phyloP scores from a whole-genome alignment of 176 grass and related monocot species.

The Saccharum officinarum region DNA sequence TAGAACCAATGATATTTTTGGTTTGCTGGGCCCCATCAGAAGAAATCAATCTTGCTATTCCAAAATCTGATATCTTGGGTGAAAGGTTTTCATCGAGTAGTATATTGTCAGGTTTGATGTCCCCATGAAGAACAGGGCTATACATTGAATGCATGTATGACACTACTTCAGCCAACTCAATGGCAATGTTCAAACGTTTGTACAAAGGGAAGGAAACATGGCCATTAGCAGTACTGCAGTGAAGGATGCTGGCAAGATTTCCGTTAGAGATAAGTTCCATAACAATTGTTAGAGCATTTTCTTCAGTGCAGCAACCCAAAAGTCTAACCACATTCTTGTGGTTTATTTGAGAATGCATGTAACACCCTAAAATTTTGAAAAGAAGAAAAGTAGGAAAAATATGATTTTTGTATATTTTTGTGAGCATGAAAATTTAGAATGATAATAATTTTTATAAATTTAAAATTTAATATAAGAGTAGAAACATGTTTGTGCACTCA shows the following conservation, averaged over 20 bases:
- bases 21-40: background rate
- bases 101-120: conserved; percentile 3
- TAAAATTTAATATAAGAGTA: too few species aligned
- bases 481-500: too few species aligned
- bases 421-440: too few species aligned
- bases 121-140: background rate
- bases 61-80: conserved; percentile 7
- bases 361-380: too few species aligned
- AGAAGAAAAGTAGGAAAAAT: too few species aligned
- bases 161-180: background rate
- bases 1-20: background rate
- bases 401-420: too few species aligned
- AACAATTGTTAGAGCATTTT: background rate
- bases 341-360: conserved; percentile 5
- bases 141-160: background rate
- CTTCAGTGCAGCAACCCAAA: background rate
- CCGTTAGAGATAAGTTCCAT: background rate
- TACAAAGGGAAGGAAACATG: background rate
- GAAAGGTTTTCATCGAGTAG: background rate
- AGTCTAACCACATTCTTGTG: conserved; percentile 3
- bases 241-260: background rate
- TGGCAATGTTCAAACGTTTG: background rate
- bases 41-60: background rate
- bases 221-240: background rate
- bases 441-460: too few species aligned